Conservation (phyloP, 179 eudicot genomes). For the Corrigiola litoralis region DNA sequence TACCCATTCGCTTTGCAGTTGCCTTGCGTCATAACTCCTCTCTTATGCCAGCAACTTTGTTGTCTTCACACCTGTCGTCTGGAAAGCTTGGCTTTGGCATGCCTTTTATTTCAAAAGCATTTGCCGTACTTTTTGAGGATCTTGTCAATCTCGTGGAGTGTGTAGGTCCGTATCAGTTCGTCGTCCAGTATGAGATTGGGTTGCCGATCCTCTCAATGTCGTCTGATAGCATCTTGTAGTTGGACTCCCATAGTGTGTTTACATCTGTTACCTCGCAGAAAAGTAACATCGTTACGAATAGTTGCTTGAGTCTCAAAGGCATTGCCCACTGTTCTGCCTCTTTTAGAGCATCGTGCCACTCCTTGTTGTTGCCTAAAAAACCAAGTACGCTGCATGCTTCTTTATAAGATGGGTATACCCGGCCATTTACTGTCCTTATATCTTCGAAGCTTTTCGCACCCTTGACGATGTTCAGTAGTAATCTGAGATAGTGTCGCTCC, state of each 20-base stretch:
- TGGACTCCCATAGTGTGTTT: not conserved
- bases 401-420: not conserved
- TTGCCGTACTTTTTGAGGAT: not conserved
- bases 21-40: not conserved
- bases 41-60: not conserved
- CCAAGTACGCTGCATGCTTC: not conserved
- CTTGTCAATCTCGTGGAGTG: not conserved
- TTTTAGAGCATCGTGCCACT: not conserved
- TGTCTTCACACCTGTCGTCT: not conserved
- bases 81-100: not conserved
- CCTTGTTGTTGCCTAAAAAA: not conserved
- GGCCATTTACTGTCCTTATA: not conserved
- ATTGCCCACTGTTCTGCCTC: not conserved
- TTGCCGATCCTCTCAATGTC: not conserved
- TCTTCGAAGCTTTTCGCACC: not conserved
- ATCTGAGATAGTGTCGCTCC: not conserved
- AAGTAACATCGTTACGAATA: not conserved
- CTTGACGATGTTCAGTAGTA: not conserved
- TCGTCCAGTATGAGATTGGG: not conserved
- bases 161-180: not conserved
- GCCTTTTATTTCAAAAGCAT: not conserved
- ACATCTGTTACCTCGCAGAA: not conserved
- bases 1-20: not conserved
- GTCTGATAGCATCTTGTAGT: not conserved
- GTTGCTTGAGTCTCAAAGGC: not conserved